Conservation (phyloP, 306 rosid species). For the Malus fusca region DNA sequence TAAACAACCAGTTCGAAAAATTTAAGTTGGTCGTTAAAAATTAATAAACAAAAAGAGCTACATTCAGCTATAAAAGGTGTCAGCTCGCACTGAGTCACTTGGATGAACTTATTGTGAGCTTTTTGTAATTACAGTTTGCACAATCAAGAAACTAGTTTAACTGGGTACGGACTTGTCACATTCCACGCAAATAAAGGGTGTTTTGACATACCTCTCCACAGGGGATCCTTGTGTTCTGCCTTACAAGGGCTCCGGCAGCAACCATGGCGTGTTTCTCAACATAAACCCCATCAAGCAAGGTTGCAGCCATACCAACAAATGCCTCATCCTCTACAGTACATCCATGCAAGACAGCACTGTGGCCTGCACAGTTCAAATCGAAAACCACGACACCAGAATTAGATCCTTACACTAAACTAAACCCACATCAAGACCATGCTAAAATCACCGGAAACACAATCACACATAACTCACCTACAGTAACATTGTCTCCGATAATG, state of each 20-base stretch:
- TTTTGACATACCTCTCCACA: constrained; percentile 73
- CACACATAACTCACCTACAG: constrained; percentile 64
- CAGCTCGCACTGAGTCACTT: background rate
- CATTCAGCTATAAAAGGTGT: background rate
- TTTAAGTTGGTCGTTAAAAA: background rate
- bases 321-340: constrained; percentile 96
- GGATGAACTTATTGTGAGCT: background rate
- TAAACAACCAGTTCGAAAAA: background rate
- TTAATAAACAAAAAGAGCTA: background rate
- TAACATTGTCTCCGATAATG: constrained; percentile 80
- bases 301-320: constrained; percentile 94
- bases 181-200: background rate
- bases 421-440: constrained; percentile 6
- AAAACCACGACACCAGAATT: constrained; percentile 1
- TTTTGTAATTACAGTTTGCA: background rate
- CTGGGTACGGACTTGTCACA: background rate
- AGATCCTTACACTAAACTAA: constrained; percentile 18
- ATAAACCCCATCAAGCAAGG: constrained; percentile 81
- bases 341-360: constrained; percentile 86
- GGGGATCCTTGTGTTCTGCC: constrained; percentile 87
- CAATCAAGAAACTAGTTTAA: background rate
- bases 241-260: constrained; percentile 93
- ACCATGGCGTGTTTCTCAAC: constrained; percentile 94
- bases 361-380: constrained; percentile 42
- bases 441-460: constrained; percentile 15